Evolutionary conservation across 2,329 filamentous ascomycete genomes (phyloP), one percentile per base, ranked within the genome.

Genomic region (Rhynchosporium graminicola): DNA sequence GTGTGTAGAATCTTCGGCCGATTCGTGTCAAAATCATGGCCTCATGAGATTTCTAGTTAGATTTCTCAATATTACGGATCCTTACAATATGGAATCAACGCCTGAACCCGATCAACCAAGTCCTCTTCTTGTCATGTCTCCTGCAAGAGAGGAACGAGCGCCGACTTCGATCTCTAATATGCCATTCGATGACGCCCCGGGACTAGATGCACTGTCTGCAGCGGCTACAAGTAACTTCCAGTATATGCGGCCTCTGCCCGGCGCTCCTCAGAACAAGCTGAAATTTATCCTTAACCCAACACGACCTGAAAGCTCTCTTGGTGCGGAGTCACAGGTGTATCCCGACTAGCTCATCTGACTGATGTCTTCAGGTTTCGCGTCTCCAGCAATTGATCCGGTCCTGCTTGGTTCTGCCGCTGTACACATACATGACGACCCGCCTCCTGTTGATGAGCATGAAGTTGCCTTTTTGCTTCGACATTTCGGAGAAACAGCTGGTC

Each of bases 21-120:
- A 9, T 3, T 42, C 4, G 3, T 9, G 15, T n/a, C n/a, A 9
- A 50, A 12, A 10, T 40, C 31, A 33, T 38, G 33, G 9, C 4
- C 45, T 54, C 29, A 58, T 36, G 4, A 10, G 5, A 43, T 29
- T 33, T n/a, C 31, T 48, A 72, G 83, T 88, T 47, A 84, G 82
- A 6, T 88, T 87, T 69, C 79, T 86, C 68, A 81, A 87, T 69
- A 84, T 84, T 62, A 82, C 80, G 45, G 85, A 87, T 69, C 85
- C 85, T 2, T 87, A 84, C 70, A 80, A 83, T 31, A 83, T 85
- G 60, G 77, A 80, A 57, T 69, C 78, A 13, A 68, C 69, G n/a
- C 66, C 73, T 63, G 61, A 73, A 70, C 67, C 77, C 70, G 77
- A 74, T 54, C 46, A 51, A 57, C 50, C 62, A n/a, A 26, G 60